Percentiles rank a stretch among this genome's conserved stretches.
Evolutionary conservation across 495 filamentous ascomycete genomes (phyloP).

Genomic region (Hypoxylon fragiforme): DNA sequence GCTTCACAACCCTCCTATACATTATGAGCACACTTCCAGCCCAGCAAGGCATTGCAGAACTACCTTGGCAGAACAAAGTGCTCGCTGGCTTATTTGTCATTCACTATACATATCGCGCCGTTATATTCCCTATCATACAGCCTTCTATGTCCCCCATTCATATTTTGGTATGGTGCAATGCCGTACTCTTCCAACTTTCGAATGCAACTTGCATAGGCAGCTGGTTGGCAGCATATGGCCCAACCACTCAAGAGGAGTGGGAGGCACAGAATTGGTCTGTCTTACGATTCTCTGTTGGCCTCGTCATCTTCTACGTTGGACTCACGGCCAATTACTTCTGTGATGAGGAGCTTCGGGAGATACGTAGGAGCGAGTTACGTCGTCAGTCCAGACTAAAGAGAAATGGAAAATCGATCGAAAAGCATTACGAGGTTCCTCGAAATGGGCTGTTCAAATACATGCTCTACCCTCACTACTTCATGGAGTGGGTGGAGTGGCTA

Average conservation of each 20-base stretch:
- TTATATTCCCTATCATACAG: slow-evolving; percentile 78
- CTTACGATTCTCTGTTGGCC: slow-evolving; percentile 50
- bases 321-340: slow-evolving; percentile 81
- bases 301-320: slow-evolving; percentile 60
- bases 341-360: slow-evolving; percentile 76
- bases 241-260: slow-evolving; percentile 63
- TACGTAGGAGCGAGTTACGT: slow-evolving; percentile 63
- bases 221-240: slow-evolving; percentile 80
- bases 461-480: slow-evolving; percentile 90
- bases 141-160: slow-evolving; percentile 92
- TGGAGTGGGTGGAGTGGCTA: slow-evolving; percentile 94
- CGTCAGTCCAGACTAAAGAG: slow-evolving; percentile 46
- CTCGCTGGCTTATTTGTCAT: slow-evolving; percentile 68
- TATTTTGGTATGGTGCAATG: slow-evolving; percentile 61
- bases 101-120: slow-evolving; percentile 88
- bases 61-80: slow-evolving; percentile 71
- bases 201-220: slow-evolving; percentile 77
- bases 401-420: slow-evolving; percentile 60
- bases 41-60: slow-evolving; percentile 48
- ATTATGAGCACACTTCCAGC: slow-evolving; percentile 68
- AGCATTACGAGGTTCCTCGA: slow-evolving; percentile 86
- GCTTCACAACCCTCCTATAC: slow-evolving; percentile 76
- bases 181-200: slow-evolving; percentile 70
- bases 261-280: slow-evolving; percentile 46
- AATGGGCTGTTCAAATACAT: slow-evolving; percentile 80